Evolutionary conservation across 148 eudicot species (phyloP).

Genomic region (Arctostaphylos glauca): DNA sequence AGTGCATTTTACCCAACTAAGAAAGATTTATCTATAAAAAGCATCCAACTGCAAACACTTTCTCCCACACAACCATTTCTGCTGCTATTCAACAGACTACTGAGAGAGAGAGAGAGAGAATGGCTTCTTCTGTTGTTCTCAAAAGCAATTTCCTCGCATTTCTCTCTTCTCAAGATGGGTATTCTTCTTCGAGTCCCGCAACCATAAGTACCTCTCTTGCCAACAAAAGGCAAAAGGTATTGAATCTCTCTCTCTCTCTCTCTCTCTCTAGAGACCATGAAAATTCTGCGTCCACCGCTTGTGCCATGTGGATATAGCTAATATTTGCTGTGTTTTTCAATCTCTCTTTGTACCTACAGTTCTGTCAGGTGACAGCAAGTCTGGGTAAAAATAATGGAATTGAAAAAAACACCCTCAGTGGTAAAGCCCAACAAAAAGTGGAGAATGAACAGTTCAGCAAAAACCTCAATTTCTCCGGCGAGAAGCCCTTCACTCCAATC

Average conservation of each 20-base stretch:
- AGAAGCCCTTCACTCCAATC: slow-evolving; percentile 65
- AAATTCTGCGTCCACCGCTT: too few species aligned
- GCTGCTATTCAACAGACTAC: not conserved
- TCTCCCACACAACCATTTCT: not conserved
- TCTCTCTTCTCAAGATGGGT: slow-evolving; percentile 6
- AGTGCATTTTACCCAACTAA: too few species aligned
- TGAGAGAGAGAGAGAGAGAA: slow-evolving; percentile 8
- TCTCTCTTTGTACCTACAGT: not conserved
- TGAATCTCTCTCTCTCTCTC: too few species aligned
- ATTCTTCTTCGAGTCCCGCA: not conserved
- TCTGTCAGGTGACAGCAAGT: not conserved
- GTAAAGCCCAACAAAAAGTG: not conserved
- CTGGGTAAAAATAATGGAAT: not conserved
- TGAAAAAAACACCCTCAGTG: not conserved
- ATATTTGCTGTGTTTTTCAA: not conserved
- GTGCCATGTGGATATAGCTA: not conserved
- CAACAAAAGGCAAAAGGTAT: not conserved
- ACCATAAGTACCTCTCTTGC: not conserved
- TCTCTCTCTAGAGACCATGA: not conserved
- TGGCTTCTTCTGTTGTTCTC: slow-evolving; percentile 9
- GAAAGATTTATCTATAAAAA: too few species aligned
- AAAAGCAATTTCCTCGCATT: not conserved
- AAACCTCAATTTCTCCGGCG: slow-evolving; percentile 37
- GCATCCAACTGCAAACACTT: too few species aligned
- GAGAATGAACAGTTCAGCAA: not conserved